Conservation (phyloP, 345 rosid species). For the Corchorus olitorius region DNA sequence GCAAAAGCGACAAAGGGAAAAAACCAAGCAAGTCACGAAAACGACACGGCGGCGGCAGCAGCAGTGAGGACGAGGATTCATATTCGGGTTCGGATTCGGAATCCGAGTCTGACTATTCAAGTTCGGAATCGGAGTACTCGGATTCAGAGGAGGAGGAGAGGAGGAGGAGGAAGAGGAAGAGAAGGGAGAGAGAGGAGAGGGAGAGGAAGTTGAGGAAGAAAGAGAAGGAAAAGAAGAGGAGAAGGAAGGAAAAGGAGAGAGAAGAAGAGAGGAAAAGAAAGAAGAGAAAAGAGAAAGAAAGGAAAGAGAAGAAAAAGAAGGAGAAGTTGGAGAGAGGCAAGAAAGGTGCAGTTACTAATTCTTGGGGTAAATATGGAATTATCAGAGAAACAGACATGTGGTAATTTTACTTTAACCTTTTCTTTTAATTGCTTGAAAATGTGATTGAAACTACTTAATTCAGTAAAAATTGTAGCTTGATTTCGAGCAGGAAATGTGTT, state of each 20-base stretch:
- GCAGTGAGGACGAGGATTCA: neutral
- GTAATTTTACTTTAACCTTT: conserved; percentile 33
- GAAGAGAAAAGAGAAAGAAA: conserved; percentile 33
- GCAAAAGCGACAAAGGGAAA: conserved; percentile 21
- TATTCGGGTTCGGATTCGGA: conserved; percentile 19
- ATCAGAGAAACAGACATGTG: conserved; percentile 98
- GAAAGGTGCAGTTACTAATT: conserved; percentile 85
- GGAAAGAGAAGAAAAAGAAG: conserved; percentile 47
- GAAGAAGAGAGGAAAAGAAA: conserved; percentile 19
- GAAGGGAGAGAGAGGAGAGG: conserved; percentile 26
- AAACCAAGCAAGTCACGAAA: conserved; percentile 11
- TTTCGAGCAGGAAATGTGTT: neutral
- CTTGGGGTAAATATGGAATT: conserved; percentile 92
- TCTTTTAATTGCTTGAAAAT: neutral
- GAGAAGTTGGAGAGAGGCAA: conserved; percentile 57
- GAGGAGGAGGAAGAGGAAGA: conserved; percentile 45
- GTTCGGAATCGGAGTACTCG: neutral
- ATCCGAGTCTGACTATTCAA: conserved; percentile 10
- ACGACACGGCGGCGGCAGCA: conserved; percentile 8
- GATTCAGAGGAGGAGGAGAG: conserved; percentile 30
- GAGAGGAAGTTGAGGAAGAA: conserved; percentile 25
- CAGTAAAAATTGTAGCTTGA: neutral
- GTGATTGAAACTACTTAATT: too few relatives aligned
- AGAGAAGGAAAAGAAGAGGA: conserved; percentile 25
- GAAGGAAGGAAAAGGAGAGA: conserved; percentile 27